Evolutionary conservation across 1,284 basidiomycete genomes (phyloP), one percentile per base, ranked within the genome.

Genomic region (Sanguinoderma infundibulare): DNA sequence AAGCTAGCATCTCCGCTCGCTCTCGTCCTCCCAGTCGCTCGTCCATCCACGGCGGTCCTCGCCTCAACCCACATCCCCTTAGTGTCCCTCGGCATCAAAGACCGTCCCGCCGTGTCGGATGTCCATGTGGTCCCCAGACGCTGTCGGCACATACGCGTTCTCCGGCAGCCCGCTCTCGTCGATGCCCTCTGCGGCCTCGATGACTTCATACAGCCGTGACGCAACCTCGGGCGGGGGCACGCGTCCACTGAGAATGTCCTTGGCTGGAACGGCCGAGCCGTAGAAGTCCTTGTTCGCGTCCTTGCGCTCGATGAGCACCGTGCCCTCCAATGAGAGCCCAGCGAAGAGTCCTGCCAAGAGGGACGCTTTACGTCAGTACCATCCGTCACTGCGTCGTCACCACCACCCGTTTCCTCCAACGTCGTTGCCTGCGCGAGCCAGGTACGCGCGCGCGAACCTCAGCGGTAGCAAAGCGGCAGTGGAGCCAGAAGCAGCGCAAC

Each of bases 181-280:
- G 49, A 93, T 76, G 39, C 91, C 90, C 74, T 92, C 91, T 3
- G 90, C 91, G 40, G 90, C 89, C 74, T 98, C 96, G 69, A 98
- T 96, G 69, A 98, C 91, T 74, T 98, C 97, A 76, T 98, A 98
- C 73, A 99, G 79, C 63, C 86, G 85, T 28, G 92, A 95, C 0
- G 97, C 97, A 55, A 97, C 95, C 77, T 98, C 97, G 0, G 97
- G 97, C 10, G 97, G 94, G 1, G 97, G 97, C 0, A 98, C 96
- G 40, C 92, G 91, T 42, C 97, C 96, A 59, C 90, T 85, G 24
- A 98, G 86, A 66, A 99, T 94, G 74, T 98, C 95, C 51, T 86
- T 83, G 0, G 95, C 94, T 0, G 96, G 94, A 24, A 99, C 90
- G 12, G 89, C 81, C 17, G 94, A 95, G 10, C 97, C 98, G 72